Conservation (phyloP, 2,329 filamentous ascomycete genomes). For the Venturia effusa region DNA sequence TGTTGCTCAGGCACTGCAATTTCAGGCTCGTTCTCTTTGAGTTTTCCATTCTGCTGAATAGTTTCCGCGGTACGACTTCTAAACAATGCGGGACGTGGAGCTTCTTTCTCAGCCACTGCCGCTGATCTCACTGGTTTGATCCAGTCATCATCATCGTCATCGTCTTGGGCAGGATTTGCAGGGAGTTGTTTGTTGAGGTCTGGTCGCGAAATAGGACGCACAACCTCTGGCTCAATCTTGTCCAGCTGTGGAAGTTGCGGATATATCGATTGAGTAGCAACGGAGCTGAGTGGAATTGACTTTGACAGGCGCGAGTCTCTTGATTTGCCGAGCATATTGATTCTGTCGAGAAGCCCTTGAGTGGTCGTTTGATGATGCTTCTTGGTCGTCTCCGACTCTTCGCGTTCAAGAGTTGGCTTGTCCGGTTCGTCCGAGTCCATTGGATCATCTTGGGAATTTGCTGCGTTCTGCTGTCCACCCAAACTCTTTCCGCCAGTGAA, state of each 20-base stretch:
- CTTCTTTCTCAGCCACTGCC: constrained; percentile 16
- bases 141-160: constrained; percentile 47
- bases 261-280: constrained; percentile 7
- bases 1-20: neutral
- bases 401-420: constrained; percentile 26
- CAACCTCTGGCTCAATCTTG: neutral
- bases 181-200: neutral
- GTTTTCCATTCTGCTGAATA: constrained; percentile 44
- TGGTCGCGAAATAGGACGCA: neutral
- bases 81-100: constrained; percentile 38
- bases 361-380: constrained; percentile 83
- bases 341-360: constrained; percentile 83
- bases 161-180: neutral
- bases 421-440: constrained; percentile 39
- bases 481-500: constrained; percentile 61
- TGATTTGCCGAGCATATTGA: constrained; percentile 59
- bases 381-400: constrained; percentile 43
- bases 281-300: constrained; percentile 15
- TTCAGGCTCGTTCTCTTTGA: neutral
- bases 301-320: constrained; percentile 27
- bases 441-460: constrained; percentile 23
- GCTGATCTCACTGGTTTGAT: constrained; percentile 42
- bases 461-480: constrained; percentile 32
- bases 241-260: constrained; percentile 10
- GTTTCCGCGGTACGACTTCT: constrained; percentile 54